phyloP scores from a whole-genome alignment of 1,284 basidiomycete species.

The Trichosporon coremiiforme region DNA sequence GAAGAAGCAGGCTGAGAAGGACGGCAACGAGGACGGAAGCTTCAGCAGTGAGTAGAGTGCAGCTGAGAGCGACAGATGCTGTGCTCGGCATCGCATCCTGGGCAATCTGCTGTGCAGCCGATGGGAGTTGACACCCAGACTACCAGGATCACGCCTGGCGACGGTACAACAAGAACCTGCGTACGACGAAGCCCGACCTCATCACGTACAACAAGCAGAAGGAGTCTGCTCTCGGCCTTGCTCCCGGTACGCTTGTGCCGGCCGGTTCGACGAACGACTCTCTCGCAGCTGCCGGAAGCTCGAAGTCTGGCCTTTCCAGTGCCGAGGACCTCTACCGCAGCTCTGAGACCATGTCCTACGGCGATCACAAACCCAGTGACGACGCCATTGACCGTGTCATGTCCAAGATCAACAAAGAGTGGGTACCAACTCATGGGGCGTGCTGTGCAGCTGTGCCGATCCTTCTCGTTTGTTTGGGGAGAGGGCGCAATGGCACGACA shows the following conservation, averaged over 20 bases:
- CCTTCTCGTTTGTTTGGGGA: not conserved
- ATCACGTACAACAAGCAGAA: slow-evolving; percentile 82
- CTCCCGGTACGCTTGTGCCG: slow-evolving; percentile 64
- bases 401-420: slow-evolving; percentile 90
- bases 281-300: slow-evolving; percentile 39
- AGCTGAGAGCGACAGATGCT: too few species aligned
- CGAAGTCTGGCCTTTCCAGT: slow-evolving; percentile 58
- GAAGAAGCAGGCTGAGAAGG: slow-evolving; percentile 68
- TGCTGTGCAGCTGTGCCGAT: not conserved
- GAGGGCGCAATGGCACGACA: not conserved
- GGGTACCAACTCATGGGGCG: slow-evolving; percentile 54
- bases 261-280: slow-evolving; percentile 49
- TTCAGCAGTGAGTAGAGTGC: slow-evolving; percentile 42
- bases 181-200: slow-evolving; percentile 81
- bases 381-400: slow-evolving; percentile 93
- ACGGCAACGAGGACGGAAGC: slow-evolving; percentile 64
- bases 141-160: slow-evolving; percentile 83
- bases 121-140: slow-evolving; percentile 61
- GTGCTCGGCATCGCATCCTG: too few species aligned
- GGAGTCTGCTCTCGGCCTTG: slow-evolving; percentile 73
- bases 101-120: too few species aligned
- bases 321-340: slow-evolving; percentile 83
- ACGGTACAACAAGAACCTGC: slow-evolving; percentile 87
- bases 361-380: slow-evolving; percentile 89
- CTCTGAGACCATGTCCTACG: slow-evolving; percentile 85